A percentile compares a stretch with the other conserved stretches of the same genome.
Evolutionary conservation across 2,329 filamentous ascomycete genomes (phyloP).

Genomic region (Tolypocladium pustulatum): DNA sequence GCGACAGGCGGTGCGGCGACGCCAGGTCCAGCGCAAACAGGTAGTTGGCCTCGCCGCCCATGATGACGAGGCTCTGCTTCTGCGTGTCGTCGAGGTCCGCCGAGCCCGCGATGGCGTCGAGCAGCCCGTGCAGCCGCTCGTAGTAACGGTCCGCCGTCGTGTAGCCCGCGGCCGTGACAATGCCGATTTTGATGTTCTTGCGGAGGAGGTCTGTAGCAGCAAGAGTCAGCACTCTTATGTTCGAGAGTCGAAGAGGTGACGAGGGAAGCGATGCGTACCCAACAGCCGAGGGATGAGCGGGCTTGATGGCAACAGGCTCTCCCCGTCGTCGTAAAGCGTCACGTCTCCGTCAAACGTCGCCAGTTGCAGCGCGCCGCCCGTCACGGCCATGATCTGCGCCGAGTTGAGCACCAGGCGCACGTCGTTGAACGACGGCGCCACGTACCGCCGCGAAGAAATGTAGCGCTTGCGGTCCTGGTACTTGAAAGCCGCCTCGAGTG

Average conservation of each 20-base stretch:
- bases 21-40: conserved; percentile 68
- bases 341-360: conserved; percentile 98
- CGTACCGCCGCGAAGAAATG: conserved; percentile 86
- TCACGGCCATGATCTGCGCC: conserved; percentile 87
- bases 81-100: conserved; percentile 50
- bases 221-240: not conserved
- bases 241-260: not conserved
- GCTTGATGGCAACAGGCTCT: conserved; percentile 63
- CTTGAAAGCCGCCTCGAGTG: conserved; percentile 80
- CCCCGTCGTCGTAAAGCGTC: conserved; percentile 86
- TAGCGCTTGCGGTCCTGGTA: conserved; percentile 78
- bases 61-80: conserved; percentile 74
- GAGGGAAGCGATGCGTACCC: conserved; percentile 17
- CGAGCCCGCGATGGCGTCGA: conserved; percentile 62
- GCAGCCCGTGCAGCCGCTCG: conserved; percentile 71
- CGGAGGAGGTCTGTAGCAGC: conserved; percentile 51
- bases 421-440: conserved; percentile 95
- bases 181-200: conserved; percentile 75
- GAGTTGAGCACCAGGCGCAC: conserved; percentile 88
- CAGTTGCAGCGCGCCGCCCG: conserved; percentile 65
- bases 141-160: conserved; percentile 82
- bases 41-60: conserved; percentile 95
- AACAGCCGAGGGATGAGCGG: conserved; percentile 61
- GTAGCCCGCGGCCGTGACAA: conserved; percentile 95
- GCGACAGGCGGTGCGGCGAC: conserved; percentile 55